A percentile compares a stretch with the other conserved stretches of the same genome.
Conservation (phyloP, 2,329 filamentous ascomycete genomes). For the Hypoxylon sp. region DNA sequence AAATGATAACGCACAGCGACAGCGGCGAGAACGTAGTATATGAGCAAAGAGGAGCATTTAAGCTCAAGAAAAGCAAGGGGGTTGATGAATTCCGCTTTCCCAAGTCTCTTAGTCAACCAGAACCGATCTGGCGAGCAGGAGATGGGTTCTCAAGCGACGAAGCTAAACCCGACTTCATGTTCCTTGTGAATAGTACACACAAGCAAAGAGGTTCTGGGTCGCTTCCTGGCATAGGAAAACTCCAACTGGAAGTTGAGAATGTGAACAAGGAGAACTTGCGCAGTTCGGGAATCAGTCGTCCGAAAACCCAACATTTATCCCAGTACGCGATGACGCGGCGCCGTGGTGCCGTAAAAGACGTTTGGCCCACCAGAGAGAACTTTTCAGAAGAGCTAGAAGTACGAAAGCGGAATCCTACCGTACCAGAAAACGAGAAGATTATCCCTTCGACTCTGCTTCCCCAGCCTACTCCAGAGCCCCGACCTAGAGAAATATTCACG, state of each 20-base stretch:
- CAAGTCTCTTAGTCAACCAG: conserved; percentile 44
- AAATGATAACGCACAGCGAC: neutral
- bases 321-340: conserved; percentile 22
- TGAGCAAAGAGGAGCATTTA: conserved; percentile 51
- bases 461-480: conserved; percentile 7
- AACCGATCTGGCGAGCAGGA: conserved; percentile 48
- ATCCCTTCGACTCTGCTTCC: conserved; percentile 15
- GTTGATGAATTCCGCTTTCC: conserved; percentile 46
- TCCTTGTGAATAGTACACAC: conserved; percentile 44
- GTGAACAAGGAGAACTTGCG: neutral
- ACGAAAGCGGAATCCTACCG: conserved; percentile 10
- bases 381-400: conserved; percentile 46
- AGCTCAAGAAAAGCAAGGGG: conserved; percentile 38
- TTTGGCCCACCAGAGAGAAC: conserved; percentile 52
- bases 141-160: conserved; percentile 55
- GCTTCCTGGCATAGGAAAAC: conserved; percentile 45
- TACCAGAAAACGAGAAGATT: conserved; percentile 5
- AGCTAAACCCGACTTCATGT: conserved; percentile 43
- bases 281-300: neutral
- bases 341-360: conserved; percentile 39
- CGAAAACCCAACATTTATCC: conserved; percentile 20
- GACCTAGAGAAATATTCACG: neutral
- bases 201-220: conserved; percentile 47
- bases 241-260: conserved; percentile 42
- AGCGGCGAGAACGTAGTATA: conserved; percentile 35